Conservation (phyloP, 2,329 filamentous ascomycete species). For the Cordyceps militaris region DNA sequence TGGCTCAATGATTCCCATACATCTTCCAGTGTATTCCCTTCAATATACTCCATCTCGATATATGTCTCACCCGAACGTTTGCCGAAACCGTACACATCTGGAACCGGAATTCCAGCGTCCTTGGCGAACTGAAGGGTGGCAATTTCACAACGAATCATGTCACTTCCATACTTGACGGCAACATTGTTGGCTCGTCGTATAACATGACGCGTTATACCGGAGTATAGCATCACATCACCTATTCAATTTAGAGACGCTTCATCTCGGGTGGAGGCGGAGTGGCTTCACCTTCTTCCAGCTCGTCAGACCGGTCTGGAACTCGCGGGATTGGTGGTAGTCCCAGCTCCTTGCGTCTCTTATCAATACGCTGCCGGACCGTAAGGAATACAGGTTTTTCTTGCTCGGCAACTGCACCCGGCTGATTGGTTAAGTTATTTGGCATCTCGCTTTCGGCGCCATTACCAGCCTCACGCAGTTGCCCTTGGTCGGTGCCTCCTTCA, state of each 20-base stretch:
- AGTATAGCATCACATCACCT: neutral
- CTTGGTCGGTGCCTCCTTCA: neutral
- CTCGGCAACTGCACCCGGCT: neutral
- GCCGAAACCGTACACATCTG: neutral
- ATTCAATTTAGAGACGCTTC: neutral
- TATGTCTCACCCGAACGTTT: neutral
- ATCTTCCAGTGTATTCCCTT: neutral
- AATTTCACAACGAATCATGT: neutral
- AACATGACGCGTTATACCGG: neutral
- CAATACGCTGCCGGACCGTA: neutral
- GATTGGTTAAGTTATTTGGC: neutral
- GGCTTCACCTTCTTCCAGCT: neutral
- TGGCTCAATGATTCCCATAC: neutral
- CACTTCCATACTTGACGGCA: neutral
- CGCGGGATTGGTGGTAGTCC: neutral
- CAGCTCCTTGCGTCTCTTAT: neutral
- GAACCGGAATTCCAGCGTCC: neutral
- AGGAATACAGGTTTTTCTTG: too few species aligned
- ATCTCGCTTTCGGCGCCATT: neutral
- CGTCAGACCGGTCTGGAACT: neutral
- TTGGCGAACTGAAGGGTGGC: neutral
- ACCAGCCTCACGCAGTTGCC: neutral
- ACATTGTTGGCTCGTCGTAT: neutral
- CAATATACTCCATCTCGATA: neutral
- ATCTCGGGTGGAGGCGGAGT: too few species aligned